Percentiles rank a stretch among this genome's conserved stretches.
Evolutionary conservation across 352 stramenopile species (phyloP).

Genomic region (Pythium volutum): DNA sequence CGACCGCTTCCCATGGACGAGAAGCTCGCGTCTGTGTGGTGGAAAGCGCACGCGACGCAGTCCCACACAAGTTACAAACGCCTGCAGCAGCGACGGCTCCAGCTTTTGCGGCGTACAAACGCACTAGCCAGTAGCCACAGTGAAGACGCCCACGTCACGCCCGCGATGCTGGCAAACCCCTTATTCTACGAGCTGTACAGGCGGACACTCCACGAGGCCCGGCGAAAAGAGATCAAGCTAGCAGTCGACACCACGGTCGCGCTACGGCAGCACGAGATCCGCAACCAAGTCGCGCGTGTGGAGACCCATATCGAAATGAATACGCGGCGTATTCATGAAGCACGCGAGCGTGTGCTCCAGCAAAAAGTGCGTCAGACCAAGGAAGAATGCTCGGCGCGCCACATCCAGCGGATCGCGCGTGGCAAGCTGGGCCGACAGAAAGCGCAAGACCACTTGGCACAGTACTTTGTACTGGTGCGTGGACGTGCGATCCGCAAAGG

Average conservation of each 20-base stretch:
- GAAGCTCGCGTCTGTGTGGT: conserved; percentile 48
- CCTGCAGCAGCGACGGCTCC: conserved; percentile 8
- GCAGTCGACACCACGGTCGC: conserved; percentile 17
- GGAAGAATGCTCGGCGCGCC: conserved; percentile 37
- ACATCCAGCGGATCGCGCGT: conserved; percentile 52
- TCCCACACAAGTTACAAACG: conserved; percentile 20
- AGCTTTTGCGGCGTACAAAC: neutral
- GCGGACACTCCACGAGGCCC: conserved; percentile 12
- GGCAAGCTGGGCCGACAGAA: conserved; percentile 36
- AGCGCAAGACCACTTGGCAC: conserved; percentile 44
- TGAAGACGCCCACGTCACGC: conserved; percentile 30
- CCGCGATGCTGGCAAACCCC: conserved; percentile 47
- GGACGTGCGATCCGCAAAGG: conserved; percentile 64
- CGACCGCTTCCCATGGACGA: conserved; percentile 24
- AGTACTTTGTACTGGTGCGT: conserved; percentile 71
- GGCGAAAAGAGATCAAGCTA: conserved; percentile 25
- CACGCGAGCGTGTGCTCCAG: conserved; percentile 26
- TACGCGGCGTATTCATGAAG: conserved; percentile 44
- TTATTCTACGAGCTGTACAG: conserved; percentile 40
- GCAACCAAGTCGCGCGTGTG: conserved; percentile 39
- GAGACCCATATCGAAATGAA: conserved; percentile 56
- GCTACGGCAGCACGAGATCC: conserved; percentile 32
- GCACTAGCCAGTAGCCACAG: conserved; percentile 1
- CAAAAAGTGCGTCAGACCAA: conserved; percentile 31
- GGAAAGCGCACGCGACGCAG: conserved; percentile 41